Evolutionary conservation across 2,329 filamentous ascomycete species (phyloP).

Genomic region (Chaetomium sp.): DNA sequence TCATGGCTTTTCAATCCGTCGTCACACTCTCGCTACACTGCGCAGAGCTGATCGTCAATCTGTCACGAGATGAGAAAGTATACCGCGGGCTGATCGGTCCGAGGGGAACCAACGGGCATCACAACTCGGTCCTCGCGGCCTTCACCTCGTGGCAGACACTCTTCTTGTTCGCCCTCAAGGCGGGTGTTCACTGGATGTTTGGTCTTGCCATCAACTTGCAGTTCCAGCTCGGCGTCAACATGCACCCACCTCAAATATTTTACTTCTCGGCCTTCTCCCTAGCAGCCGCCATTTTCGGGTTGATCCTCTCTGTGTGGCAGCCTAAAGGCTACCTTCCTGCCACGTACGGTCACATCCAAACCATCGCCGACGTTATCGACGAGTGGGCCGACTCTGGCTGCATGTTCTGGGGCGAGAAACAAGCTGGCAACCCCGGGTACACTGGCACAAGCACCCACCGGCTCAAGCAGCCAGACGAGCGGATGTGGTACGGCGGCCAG

Average conservation of each 20-base stretch:
- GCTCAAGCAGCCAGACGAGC: slow-evolving; percentile 23
- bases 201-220: slow-evolving; percentile 38
- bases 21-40: slow-evolving; percentile 36
- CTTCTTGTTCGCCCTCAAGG: slow-evolving; percentile 37
- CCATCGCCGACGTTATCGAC: slow-evolving; percentile 40
- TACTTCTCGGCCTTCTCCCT: slow-evolving; percentile 36
- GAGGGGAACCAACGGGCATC: slow-evolving; percentile 35
- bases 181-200: slow-evolving; percentile 40
- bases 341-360: slow-evolving; percentile 40
- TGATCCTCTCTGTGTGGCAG: slow-evolving; percentile 31
- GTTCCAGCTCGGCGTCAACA: slow-evolving; percentile 38
- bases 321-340: slow-evolving; percentile 36
- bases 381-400: slow-evolving; percentile 36
- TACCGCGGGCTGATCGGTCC: slow-evolving; percentile 34
- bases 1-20: slow-evolving; percentile 36
- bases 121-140: slow-evolving; percentile 37
- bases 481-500: slow-evolving; percentile 28
- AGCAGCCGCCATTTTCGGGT: slow-evolving; percentile 36
- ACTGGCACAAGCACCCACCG: slow-evolving; percentile 30
- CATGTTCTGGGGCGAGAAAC: slow-evolving; percentile 38
- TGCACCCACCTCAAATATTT: slow-evolving; percentile 39
- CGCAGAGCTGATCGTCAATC: slow-evolving; percentile 35
- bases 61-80: slow-evolving; percentile 38
- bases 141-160: slow-evolving; percentile 38
- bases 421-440: slow-evolving; percentile 20